Evolutionary conservation across 805 yeast species (phyloP).

Genomic region (Yarrowia divulgata): DNA sequence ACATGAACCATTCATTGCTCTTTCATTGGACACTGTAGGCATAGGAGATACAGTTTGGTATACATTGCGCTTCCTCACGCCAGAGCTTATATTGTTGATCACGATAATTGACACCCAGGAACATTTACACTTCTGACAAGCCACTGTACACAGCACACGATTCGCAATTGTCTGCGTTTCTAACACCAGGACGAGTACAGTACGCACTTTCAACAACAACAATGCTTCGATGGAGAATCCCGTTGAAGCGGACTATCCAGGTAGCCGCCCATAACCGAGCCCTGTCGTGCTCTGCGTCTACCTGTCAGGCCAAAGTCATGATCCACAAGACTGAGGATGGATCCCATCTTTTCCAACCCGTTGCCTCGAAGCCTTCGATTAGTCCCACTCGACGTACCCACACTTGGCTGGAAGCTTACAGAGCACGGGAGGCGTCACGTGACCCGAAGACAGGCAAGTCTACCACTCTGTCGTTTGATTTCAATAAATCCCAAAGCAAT

Average conservation of each 20-base stretch:
- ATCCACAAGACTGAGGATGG: constrained; percentile 31
- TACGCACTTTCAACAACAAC: neutral
- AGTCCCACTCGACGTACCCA: constrained; percentile 57
- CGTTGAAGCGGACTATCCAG: neutral
- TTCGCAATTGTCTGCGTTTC: neutral
- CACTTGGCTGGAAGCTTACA: constrained; percentile 87
- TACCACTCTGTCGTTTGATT: constrained; percentile 48
- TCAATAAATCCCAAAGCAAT: constrained; percentile 65
- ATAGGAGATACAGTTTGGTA: too few relatives aligned
- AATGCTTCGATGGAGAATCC: constrained; percentile 13
- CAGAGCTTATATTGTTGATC: neutral
- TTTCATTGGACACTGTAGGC: too few relatives aligned
- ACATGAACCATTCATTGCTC: too few relatives aligned
- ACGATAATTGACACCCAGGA: neutral
- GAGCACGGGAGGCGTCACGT: constrained; percentile 79
- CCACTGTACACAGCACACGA: too few relatives aligned
- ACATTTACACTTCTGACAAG: neutral
- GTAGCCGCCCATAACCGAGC: constrained; percentile 22
- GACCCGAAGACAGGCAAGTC: constrained; percentile 60
- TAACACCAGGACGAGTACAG: neutral
- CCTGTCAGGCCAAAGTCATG: constrained; percentile 25
- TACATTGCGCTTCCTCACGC: neutral
- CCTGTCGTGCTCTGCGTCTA: neutral
- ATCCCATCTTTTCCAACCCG: constrained; percentile 49
- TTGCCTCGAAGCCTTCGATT: constrained; percentile 47